Evolutionary conservation across 331 rosid genomes (phyloP), one percentile per base, ranked within the genome.

Genomic region (Stylosanthes scabra): DNA sequence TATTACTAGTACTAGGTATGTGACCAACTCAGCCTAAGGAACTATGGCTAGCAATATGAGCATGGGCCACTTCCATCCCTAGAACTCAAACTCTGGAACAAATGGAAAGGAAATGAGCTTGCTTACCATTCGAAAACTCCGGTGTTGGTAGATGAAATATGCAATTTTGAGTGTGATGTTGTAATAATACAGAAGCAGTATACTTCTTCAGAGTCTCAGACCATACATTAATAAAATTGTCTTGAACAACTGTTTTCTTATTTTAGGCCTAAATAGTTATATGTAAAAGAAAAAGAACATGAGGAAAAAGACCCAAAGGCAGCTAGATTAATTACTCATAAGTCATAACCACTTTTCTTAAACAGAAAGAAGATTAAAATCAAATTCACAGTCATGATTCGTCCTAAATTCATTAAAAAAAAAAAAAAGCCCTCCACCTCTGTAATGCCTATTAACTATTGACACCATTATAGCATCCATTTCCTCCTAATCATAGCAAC

Each of bases 401-500:
- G 40, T 57, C 15, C 34, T 52, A 14, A 63, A 12, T 25, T 14
- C 2, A 63, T n/a, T 14, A 28, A 72, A 54, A 77, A 55, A 0
- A n/a, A n/a, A 16, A 49, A 47, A 57, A 28, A 54, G 10, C 6
- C 45, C 41, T 28, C 59, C 55, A 51, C 28, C 58, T 50, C 4
- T 37, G 41, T 15, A 54, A 16, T 60, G 49, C 31, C 55, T 3
- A 59, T 10, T 39, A 77, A 77, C 56, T 2, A 51, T 8, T 39
- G 73, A 77, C 27, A 25, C 57, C 47, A 62, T 25, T 4, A 8
- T n/a, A 27, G 16, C 9, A 8, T 20, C 65, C 45, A 51, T 59
- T 54, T 67, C 51, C 39, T 74, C n/a, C 63, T 31, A 52, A 46
- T 59, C 63, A 10, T 2, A 70, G 50, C 31, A 25, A 74, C 58